Evolutionary conservation across 2,329 filamentous ascomycete species (phyloP).

Genomic region (Xylaria sp.): DNA sequence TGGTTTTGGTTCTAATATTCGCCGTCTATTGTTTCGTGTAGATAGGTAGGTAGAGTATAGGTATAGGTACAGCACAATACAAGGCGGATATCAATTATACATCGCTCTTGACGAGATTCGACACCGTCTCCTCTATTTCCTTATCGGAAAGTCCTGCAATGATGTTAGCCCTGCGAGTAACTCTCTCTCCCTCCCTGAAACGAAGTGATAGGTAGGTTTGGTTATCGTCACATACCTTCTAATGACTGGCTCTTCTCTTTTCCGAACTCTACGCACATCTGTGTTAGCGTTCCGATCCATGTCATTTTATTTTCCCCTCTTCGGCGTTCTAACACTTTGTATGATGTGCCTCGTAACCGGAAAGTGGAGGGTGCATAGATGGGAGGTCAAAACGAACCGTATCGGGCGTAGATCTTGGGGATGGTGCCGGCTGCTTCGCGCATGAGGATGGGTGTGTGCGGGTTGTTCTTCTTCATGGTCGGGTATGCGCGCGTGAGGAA

Average conservation of each 20-base stretch:
- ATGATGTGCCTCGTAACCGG: background rate
- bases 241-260: conserved; percentile 67
- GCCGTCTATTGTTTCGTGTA: conserved; percentile 9
- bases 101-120: conserved; percentile 62
- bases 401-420: conserved; percentile 91
- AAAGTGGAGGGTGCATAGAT: background rate
- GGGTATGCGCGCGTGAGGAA: conserved; percentile 94
- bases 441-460: conserved; percentile 90
- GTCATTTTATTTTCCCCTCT: background rate
- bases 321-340: background rate
- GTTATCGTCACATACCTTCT: conserved; percentile 53
- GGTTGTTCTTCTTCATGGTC: conserved; percentile 99
- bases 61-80: conserved; percentile 22
- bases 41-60: conserved; percentile 15
- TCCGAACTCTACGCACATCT: conserved; percentile 58
- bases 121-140: conserved; percentile 69
- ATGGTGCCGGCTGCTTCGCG: conserved; percentile 87
- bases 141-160: conserved; percentile 63
- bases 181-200: background rate
- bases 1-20: background rate
- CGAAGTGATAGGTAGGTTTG: background rate
- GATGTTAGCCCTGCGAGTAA: background rate
- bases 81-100: conserved; percentile 1
- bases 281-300: conserved; percentile 35
- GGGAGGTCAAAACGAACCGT: conserved; percentile 68